Percentiles rank a stretch among this genome's conserved stretches.
phyloP scores from a whole-genome alignment of 2,329 filamentous ascomycete genomes.

The Alternaria sp. region DNA sequence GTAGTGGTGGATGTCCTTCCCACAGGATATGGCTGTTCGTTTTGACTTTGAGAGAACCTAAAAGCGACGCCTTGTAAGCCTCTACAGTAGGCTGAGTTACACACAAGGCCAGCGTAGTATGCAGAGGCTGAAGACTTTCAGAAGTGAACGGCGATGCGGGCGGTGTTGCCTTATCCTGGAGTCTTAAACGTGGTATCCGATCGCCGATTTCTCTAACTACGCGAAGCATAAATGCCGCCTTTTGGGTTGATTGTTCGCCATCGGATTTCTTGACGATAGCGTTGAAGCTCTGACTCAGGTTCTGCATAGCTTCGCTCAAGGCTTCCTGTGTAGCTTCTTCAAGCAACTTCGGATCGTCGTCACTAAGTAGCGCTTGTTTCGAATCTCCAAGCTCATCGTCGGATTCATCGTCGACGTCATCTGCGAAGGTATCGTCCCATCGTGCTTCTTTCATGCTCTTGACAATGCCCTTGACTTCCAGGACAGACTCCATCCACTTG shows the following conservation, averaged over 20 bases:
- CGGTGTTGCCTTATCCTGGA: conserved; percentile 42
- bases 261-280: conserved; percentile 57
- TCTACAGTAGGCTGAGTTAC: conserved; percentile 61
- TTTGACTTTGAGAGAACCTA: conserved; percentile 54
- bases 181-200: conserved; percentile 51
- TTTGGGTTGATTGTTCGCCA: conserved; percentile 52
- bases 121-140: conserved; percentile 69
- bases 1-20: conserved; percentile 79
- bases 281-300: conserved; percentile 65
- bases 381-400: conserved; percentile 75
- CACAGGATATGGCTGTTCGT: conserved; percentile 74
- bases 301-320: conserved; percentile 64
- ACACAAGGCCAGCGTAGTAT: conserved; percentile 66
- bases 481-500: conserved; percentile 77
- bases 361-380: conserved; percentile 72
- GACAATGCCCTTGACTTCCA: conserved; percentile 69
- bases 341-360: conserved; percentile 73
- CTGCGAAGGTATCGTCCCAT: conserved; percentile 79
- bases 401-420: conserved; percentile 74
- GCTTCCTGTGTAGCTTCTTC: conserved; percentile 66
- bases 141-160: conserved; percentile 48
- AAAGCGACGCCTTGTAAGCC: conserved; percentile 54
- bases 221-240: conserved; percentile 70
- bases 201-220: conserved; percentile 76
- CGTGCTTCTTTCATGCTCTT: conserved; percentile 71